Evolutionary conservation across 106 monocot species (phyloP), one percentile per base, ranked within the genome.

Genomic region (Dendrobium nobile): DNA sequence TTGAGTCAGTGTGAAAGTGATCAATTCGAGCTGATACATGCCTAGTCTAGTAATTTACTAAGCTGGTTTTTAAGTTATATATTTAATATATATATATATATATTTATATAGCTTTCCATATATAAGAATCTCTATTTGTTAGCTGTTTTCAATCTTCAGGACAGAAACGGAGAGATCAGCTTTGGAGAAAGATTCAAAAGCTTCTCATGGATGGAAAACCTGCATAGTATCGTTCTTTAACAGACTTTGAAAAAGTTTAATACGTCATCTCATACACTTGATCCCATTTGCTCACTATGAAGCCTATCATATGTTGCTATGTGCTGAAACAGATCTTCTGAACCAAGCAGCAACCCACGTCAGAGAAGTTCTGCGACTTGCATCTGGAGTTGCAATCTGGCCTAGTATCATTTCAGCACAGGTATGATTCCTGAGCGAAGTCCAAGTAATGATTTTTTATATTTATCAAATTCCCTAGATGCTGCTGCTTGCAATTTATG

Each of bases 201-300:
- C 40, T 79, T 7, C 95, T 95, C 75, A 86, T 90, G 86, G 95
- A 99, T 83, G 99, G 99, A 85, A 99, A 89, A 82, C 99, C 95
- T 72, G 95, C 99, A 82, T n/a, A 74, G 95, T 87, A 91, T 93
- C 42, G 95, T 92, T 87, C 86, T 47, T 73, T 99, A 79, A 85
- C 87, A 78, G 95, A 95, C 77, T 79, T 93, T 65, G 99, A 95
- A 85, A 95, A 87, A 83, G 95, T 68, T 90, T 91, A 74, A 88
- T 99, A 80, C 84, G 73, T 2, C 99, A 99, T 40, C 90, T 99
- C 22, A n/a, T n/a, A n/a, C n/a, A n/a, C n/a, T n/a, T 95, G 93
- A n/a, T n/a, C n/a, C n/a, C n/a, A n/a, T 81, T 86, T 99, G 76
- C 92, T 99, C 31, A 99, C 99, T 5, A 93, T 99, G 99, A 99